Percentiles rank a stretch among this genome's conserved stretches.
Evolutionary conservation across 192 early-diverging fungal species (phyloP).

Genomic region (Backusella australiensis): DNA sequence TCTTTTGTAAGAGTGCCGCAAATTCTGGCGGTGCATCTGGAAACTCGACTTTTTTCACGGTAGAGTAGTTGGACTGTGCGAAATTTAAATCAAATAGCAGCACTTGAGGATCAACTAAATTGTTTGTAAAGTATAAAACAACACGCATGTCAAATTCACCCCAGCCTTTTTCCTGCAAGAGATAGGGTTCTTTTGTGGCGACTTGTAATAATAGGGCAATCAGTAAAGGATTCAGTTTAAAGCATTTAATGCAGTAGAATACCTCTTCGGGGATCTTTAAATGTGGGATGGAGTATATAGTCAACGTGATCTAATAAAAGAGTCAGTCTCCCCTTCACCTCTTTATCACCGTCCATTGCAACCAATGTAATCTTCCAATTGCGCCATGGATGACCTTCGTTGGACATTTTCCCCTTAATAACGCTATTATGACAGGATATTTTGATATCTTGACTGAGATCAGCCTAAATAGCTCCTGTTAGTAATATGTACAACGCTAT

Average conservation of each 20-base stretch:
- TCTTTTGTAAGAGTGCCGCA: background rate
- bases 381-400: slow-evolving; percentile 38
- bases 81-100: slow-evolving; percentile 57
- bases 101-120: slow-evolving; percentile 32
- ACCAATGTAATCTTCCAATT: slow-evolving; percentile 47
- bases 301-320: slow-evolving; percentile 41
- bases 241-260: background rate
- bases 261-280: slow-evolving; percentile 44
- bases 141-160: slow-evolving; percentile 62
- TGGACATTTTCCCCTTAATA: slow-evolving; percentile 1
- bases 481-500: background rate
- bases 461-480: background rate
- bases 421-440: slow-evolving; percentile 21
- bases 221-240: background rate
- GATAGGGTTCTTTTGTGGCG: slow-evolving; percentile 45
- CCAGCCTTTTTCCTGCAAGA: slow-evolving; percentile 56
- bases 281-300: slow-evolving; percentile 49
- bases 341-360: slow-evolving; percentile 40
- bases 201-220: slow-evolving; percentile 30
- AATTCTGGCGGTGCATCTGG: slow-evolving; percentile 13
- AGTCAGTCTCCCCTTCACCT: slow-evolving; percentile 32
- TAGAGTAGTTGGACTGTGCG: slow-evolving; percentile 41
- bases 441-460: slow-evolving; percentile 10
- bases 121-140: slow-evolving; percentile 46
- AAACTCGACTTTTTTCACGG: slow-evolving; percentile 38